Evolutionary conservation across 768 basidiomycete species (phyloP).

Genomic region (Boletus rubroflammeus): DNA sequence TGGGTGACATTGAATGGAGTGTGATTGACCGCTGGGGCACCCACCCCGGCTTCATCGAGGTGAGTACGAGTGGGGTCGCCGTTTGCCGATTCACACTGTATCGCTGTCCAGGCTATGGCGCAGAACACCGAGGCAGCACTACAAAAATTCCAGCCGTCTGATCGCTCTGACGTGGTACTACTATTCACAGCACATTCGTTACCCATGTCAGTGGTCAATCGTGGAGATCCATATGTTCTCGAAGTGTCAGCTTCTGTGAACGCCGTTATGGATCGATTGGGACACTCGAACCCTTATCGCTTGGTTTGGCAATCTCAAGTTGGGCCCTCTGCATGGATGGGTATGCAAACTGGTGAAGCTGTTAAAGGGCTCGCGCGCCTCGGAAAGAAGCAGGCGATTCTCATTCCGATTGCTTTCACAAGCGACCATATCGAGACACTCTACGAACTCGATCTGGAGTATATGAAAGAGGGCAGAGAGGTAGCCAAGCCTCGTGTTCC

Average conservation of each 20-base stretch:
- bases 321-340: constrained; percentile 97
- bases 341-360: constrained; percentile 90
- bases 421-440: constrained; percentile 99
- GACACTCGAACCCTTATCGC: constrained; percentile 80
- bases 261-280: constrained; percentile 87
- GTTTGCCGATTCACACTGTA: not conserved
- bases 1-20: constrained; percentile 83
- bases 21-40: constrained; percentile 98
- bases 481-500: constrained; percentile 41
- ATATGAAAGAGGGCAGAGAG: constrained; percentile 85
- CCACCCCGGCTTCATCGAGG: constrained; percentile 92
- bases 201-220: constrained; percentile 97
- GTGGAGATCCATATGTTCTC: constrained; percentile 94
- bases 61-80: constrained; percentile 33
- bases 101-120: constrained; percentile 68
- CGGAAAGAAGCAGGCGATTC: constrained; percentile 70
- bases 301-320: constrained; percentile 98
- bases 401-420: constrained; percentile 97
- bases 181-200: constrained; percentile 97
- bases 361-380: constrained; percentile 81
- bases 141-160: constrained; percentile 67
- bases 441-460: constrained; percentile 94
- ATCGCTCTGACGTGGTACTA: constrained; percentile 72
- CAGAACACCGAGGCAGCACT: constrained; percentile 84
- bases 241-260: constrained; percentile 94